Base-by-base conservation (phyloP, 2,329 filamentous ascomycete species). In the Phaeomoniella chlamydospora region DNA sequence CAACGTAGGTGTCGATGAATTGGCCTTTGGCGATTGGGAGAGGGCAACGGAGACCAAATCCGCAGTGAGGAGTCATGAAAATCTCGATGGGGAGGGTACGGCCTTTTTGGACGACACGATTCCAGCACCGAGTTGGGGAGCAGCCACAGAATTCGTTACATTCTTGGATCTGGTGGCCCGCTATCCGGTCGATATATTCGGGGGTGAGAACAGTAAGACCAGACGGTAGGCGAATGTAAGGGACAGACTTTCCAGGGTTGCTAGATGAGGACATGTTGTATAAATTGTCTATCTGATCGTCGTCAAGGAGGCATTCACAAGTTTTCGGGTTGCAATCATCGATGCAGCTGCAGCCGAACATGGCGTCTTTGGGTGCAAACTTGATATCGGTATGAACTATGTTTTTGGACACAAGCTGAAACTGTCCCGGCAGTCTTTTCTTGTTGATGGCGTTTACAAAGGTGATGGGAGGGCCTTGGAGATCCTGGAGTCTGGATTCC, bases 1-100 rank as follows among this genome's bases (percentile, higher is more conserved):
- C 62, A 0, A 62, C 52, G 37, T 65, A 65, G 5, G 48, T 47
- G 35, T 64, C 61, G 34, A 65, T 62, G 33, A 62, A 65, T 41
- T 65, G 60, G 0, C 62, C 62, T 1, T 50, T 47, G 18, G 50
- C 43, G 31, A 65, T 59, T 2, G 40, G 35, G 14, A 57, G 48
- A 0, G 44, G 49, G 1, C 58, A 62, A 3, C 61, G 56, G 5
- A 64, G 50, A 4, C 57, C 59, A 26, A 63, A 62, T 2, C 62
- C 62, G 34, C 61, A 55, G 17, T 45, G 41, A 0, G 48, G 47
- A 0, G 62, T 63, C 31, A 59, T 39, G 32, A 65, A 65, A 4
- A 65, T 59, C 31, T 65, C 54, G 1, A 64, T 39, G 1, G 47
- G 45, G 1, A 65, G 42, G 1, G 49, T 57, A 4, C 62, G 47